Evolutionary conservation across 768 basidiomycete species (phyloP), one percentile per base, ranked within the genome.

Genomic region (Boletus reticuloceps): DNA sequence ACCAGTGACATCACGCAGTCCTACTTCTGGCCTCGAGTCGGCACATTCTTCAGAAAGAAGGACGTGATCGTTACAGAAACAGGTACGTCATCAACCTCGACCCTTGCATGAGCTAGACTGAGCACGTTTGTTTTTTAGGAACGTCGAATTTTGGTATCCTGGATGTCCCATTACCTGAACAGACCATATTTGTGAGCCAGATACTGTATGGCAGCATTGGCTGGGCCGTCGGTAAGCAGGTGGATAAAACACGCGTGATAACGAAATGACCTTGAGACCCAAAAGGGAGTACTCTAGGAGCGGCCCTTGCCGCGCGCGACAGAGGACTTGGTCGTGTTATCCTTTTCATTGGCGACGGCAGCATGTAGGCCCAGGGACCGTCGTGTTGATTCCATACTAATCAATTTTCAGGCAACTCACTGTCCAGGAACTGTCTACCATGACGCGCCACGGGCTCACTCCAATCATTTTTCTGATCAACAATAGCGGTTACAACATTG

Each of bases 201-300:
- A 83, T 96, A 50, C 73, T 97, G 6, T 97, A 90, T 86, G 95
- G 95, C 47, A 88, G 87, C 55, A 97, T 98, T 60, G 95, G 95
- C 0, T 97, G 88, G 87, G 84, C 88, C 14, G 83, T 89, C 39
- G 91, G 91, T 75, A 69, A 74, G 77, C 59, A 11, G 1, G 1
- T 7, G 1, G 19, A 20, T 45, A 27, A 10, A n/a, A 47, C 4
- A 14, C 10, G 2, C 4, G 2, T 22, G 20, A n/a, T 13, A 16
- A 9, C 22, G 11, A 12, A n/a, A 1, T 49, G 38, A 50, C 20
- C n/a, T 55, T 48, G 40, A 41, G 10, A 8, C 51, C n/a, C 2
- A 22, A 36, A 40, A 82, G 82, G 83, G 9, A 82, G 82, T 43
- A 79, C 82, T 17, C 79, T 94, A 0, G 93, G 94, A 32, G 88